Base-by-base conservation (phyloP, 176 grass and related monocot species). In the Stipa capillata region DNA sequence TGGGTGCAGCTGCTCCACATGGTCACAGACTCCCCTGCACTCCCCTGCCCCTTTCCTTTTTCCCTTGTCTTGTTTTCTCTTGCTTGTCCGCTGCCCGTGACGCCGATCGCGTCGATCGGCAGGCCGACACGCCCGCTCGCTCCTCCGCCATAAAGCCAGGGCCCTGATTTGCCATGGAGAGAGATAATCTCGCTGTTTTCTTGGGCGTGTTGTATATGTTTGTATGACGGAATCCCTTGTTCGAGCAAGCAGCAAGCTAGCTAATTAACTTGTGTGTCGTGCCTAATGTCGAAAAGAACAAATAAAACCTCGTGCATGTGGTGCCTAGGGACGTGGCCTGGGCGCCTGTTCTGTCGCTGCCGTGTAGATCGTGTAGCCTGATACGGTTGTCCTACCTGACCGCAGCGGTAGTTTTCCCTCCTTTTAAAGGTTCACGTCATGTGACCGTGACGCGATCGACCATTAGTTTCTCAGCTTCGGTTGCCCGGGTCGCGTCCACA, bases 41-140 rank as follows among this genome's bases (percentile, higher is more conserved):
- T n/a, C n/a, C n/a, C n/a, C n/a, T 8, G 49, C 5, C 37, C 8
- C 5, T 23, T 54, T 7, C 28, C 6, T 20, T 31, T 23, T 8
- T n/a, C n/a, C n/a, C n/a, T n/a, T n/a, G n/a, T n/a, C n/a, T n/a
- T n/a, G n/a, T n/a, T n/a, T n/a, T 12, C 2, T 2, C 3, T 57
- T 7, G 55, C 62, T 82, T 77, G 53, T 25, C 61, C 7, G 43
- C n/a, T n/a, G 53, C 63, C 44, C 53, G 71, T 63, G 53, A 70
- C 72, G 67, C 21, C 51, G 69, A 73, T 36, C 31, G n/a, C n/a
- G n/a, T 36, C 21, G 42, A 20, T 6, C 4, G 43, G 59, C 50
- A 33, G 21, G 37, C 45, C 69, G 77, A 80, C 83, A 79, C 76
- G 83, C 72, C 15, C 40, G n/a, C n/a, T n/a, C 55, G 31, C 61